Conservation (phyloP, 768 basidiomycete genomes). For the Naganishia randhawae region DNA sequence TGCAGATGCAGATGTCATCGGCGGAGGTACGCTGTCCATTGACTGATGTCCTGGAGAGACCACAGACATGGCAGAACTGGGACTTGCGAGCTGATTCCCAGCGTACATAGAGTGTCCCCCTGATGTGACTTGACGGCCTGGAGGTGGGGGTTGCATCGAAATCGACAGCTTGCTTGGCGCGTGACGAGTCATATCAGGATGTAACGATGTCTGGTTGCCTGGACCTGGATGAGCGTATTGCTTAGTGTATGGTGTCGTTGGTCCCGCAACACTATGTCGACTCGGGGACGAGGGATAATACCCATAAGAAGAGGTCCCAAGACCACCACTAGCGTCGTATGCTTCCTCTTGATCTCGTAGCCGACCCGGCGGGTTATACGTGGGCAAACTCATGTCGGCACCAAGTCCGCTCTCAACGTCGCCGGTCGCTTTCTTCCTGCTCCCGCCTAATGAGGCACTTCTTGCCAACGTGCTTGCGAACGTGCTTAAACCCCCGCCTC, state of each 20-base stretch:
- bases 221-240: constrained; percentile 1
- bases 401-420: constrained; percentile 46
- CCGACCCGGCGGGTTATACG: background rate
- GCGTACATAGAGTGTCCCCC: background rate
- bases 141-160: constrained; percentile 5
- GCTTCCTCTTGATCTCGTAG: constrained; percentile 19
- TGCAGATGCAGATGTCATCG: constrained; percentile 18
- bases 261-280: background rate
- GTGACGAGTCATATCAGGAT: constrained; percentile 3
- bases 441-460: constrained; percentile 44
- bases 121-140: background rate
- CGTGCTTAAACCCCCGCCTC: background rate
- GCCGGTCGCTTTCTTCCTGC: constrained; percentile 47
- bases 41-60: background rate
- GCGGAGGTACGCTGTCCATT: constrained; percentile 16
- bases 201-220: constrained; percentile 10
- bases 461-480: constrained; percentile 35
- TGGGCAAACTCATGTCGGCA: background rate
- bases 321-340: background rate
- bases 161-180: constrained; percentile 3
- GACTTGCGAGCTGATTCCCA: constrained; percentile 5
- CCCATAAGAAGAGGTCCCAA: background rate
- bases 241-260: background rate
- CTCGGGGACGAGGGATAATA: constrained; percentile 7
- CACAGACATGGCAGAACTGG: constrained; percentile 12